phyloP scores from a whole-genome alignment of 139 green algal genomes.

The Picochlorum sp. region DNA sequence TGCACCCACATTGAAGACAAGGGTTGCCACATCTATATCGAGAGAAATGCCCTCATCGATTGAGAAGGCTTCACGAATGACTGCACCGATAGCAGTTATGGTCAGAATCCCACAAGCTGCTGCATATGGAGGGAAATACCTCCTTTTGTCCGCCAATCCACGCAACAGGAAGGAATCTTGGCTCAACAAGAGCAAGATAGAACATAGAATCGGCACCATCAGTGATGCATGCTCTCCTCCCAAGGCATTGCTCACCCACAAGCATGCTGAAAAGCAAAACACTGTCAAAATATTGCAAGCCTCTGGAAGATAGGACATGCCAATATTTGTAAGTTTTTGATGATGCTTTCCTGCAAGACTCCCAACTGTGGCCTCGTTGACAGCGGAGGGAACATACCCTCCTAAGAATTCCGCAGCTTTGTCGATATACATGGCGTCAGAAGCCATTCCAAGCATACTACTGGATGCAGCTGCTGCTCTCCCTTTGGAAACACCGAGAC shows the following conservation, averaged over 20 bases:
- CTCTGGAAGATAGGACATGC: constrained; percentile 37
- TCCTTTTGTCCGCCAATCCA: constrained; percentile 42
- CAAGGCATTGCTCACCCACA: constrained; percentile 56
- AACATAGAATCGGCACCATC: constrained; percentile 49
- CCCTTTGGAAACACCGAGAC: constrained; percentile 37
- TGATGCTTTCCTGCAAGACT: not conserved
- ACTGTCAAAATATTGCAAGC: constrained; percentile 71
- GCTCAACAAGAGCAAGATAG: constrained; percentile 74
- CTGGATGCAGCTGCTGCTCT: not conserved
- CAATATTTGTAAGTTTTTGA: constrained; percentile 36
- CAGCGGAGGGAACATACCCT: constrained; percentile 27
- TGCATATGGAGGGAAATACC: constrained; percentile 59
- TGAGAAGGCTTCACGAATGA: not conserved
- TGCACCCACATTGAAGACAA: constrained; percentile 3
- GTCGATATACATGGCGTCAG: constrained; percentile 12
- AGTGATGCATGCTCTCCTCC: constrained; percentile 9
- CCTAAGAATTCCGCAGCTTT: constrained; percentile 37
- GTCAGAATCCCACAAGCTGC: constrained; percentile 7
- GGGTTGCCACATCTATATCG: not conserved
- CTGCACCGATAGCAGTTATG: not conserved
- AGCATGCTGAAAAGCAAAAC: constrained; percentile 52
- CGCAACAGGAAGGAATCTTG: constrained; percentile 60
- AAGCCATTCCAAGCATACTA: not conserved
- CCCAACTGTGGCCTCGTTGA: not conserved
- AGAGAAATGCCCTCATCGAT: constrained; percentile 1